Conservation (phyloP, 441 rosid genomes). For the Kokia cookei region DNA sequence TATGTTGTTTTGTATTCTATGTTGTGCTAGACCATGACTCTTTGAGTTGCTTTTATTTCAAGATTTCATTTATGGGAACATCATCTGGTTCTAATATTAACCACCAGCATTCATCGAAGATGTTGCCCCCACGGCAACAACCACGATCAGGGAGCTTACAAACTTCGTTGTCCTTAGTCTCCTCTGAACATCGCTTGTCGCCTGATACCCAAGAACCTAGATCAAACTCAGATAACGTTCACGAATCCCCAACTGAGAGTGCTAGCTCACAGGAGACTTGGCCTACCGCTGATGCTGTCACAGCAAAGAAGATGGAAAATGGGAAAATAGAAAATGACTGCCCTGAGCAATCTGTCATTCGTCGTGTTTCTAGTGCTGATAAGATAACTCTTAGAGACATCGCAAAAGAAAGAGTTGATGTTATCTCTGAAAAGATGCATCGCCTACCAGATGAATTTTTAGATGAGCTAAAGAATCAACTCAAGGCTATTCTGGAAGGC, state of each 20-base stretch:
- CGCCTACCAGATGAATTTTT: slow-evolving; percentile 65
- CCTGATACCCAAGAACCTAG: slow-evolving; percentile 58
- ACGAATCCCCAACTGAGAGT: slow-evolving; percentile 93
- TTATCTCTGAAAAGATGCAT: slow-evolving; percentile 68
- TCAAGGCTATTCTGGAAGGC: slow-evolving; percentile 80
- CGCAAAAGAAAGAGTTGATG: slow-evolving; percentile 78
- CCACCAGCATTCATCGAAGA: slow-evolving; percentile 47
- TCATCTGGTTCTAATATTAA: slow-evolving; percentile 79
- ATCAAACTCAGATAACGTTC: slow-evolving; percentile 62
- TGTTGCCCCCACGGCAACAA: slow-evolving; percentile 93
- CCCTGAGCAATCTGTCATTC: slow-evolving; percentile 62
- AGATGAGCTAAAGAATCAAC: slow-evolving; percentile 74
- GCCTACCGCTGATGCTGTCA: slow-evolving; percentile 64
- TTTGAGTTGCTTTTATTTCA: background rate
- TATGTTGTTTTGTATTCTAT: background rate
- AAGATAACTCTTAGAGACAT: slow-evolving; percentile 38
- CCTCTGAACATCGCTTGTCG: slow-evolving; percentile 59
- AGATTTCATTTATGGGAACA: slow-evolving; percentile 57
- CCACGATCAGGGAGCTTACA: slow-evolving; percentile 58
- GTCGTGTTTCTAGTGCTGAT: slow-evolving; percentile 54
- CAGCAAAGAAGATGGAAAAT: slow-evolving; percentile 63
- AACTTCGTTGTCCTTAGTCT: slow-evolving; percentile 64
- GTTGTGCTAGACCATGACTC: background rate
- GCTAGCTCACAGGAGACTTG: slow-evolving; percentile 94
- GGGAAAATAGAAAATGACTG: slow-evolving; percentile 59